Percentiles rank a stretch among this genome's conserved stretches.
These are phyloP conservation scores for Pseudocohnilembus persalinus DNA, from an alignment of 169 alveolate genomes.

Conservation along the genomic window DNA sequence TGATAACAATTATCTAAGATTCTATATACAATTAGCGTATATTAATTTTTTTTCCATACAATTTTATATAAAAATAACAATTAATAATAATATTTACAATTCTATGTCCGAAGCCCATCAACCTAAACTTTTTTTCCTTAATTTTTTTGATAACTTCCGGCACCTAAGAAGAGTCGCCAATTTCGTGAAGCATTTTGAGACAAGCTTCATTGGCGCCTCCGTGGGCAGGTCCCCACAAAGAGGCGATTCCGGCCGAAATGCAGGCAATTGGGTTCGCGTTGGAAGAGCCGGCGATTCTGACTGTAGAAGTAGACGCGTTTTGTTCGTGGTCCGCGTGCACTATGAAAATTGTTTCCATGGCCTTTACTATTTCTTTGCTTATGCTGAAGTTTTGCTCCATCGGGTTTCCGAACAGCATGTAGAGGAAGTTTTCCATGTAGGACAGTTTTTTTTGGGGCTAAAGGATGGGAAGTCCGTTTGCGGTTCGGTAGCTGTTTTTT, in stretches of 20 bases:
- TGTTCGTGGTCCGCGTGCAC: conserved; percentile 91
- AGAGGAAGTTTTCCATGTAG: conserved; percentile 80
- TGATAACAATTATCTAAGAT: no score
- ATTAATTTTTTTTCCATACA: no score
- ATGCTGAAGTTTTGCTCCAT: conserved; percentile 67
- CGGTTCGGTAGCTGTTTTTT: conserved; percentile 76
- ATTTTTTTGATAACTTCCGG: conserved; percentile 66
- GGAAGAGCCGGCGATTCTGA: conserved; percentile 86
- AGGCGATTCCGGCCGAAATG: conserved; percentile 87
- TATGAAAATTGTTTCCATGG: conserved; percentile 75
- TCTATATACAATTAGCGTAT: no score
- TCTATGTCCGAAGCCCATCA: conserved; percentile 92
- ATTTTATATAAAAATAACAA: no score
- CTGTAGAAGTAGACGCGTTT: conserved; percentile 89
- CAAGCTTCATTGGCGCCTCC: conserved; percentile 93
- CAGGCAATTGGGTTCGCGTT: conserved; percentile 84
- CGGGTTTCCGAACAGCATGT: conserved; percentile 86
- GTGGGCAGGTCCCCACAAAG: conserved; percentile 90
- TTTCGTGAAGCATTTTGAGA: conserved; percentile 80
- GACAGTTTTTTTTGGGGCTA: conserved; percentile 67
- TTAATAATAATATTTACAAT: conserved; percentile 76
- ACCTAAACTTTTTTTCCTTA: conserved; percentile 73
- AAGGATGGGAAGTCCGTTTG: conserved; percentile 83
- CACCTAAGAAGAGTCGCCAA: conserved; percentile 62
- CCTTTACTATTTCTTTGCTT: conserved; percentile 71